Percentiles rank a stretch among this genome's conserved stretches.
phyloP scores from a whole-genome alignment of 1,139 yeast genomes.

The Magnusiomyces fungicola region DNA sequence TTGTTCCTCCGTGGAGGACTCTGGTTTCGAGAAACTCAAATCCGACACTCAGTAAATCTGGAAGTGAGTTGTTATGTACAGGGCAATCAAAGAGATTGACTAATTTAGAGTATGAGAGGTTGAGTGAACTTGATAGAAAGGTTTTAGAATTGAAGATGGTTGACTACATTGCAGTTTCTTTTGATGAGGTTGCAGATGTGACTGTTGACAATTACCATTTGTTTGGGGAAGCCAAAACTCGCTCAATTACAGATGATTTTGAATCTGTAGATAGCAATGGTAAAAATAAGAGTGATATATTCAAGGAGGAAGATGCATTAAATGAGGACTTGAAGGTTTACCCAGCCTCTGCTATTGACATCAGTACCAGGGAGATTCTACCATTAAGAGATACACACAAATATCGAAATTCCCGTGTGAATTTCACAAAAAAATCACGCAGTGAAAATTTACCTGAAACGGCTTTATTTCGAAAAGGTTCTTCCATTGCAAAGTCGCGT shows the following conservation, averaged over 20 bases:
- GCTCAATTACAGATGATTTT: not conserved
- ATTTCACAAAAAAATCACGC: no score
- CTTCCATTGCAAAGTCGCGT: not conserved
- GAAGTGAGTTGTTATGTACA: no score
- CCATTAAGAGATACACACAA: no score
- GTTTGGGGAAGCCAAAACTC: slow-evolving; percentile 1
- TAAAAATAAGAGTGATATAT: no score
- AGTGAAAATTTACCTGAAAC: no score
- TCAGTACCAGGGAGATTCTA: not conserved
- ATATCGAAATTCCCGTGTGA: no score
- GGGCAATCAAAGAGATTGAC: not conserved
- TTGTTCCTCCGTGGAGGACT: no score
- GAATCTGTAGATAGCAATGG: no score
- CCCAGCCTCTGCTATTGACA: not conserved
- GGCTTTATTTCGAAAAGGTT: not conserved
- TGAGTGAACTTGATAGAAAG: not conserved
- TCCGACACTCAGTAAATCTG: no score
- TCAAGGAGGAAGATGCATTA: no score
- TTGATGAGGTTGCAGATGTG: slow-evolving; percentile 14
- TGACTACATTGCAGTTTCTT: slow-evolving; percentile 8
- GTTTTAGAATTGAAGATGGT: slow-evolving; percentile 6
- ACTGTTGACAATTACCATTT: slow-evolving; percentile 16
- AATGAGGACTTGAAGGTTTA: no score
- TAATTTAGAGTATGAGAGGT: not conserved
- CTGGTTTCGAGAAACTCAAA: no score